Base-by-base conservation (phyloP, 1,284 basidiomycete species). In the Cutaneotrichosporon sp. region DNA sequence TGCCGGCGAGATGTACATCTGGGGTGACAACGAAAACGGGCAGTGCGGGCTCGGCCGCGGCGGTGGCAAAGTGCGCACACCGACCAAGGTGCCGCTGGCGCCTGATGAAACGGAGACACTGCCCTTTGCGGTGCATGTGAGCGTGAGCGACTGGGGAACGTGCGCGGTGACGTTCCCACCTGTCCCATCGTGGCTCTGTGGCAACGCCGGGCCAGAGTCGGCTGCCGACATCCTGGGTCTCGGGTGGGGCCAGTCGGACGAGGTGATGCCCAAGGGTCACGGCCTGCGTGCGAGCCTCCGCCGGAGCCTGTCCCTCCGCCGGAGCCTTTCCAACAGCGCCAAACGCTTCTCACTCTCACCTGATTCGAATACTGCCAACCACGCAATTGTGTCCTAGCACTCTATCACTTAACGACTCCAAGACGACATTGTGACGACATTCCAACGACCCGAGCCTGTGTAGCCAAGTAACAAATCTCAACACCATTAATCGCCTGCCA, bases 11-110 rank as follows among this genome's bases (percentile, higher is more conserved):
- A 34, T 53, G 21, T 53, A 53, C 31, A 31, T 34, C 51, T 53
- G 51, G 51, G 51, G 51, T 18, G 51, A 53, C 30, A 53, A 53
- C 31, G 51, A 53, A 14, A 53, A 18, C 51, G 51, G 51, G 30
- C 51, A 53, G 18, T 53, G 51, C 31, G 51, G 51, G 2, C 51
- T 53, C 30, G 51, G 51, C 18, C 51, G 51, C 30, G 31, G 7
- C 13, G 51, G 51, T 14, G 51, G 51, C 30, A 30, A 31, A 7
- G 51, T 53, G 4, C 51, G 51, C 31, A 31, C 51, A 5, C 51
- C 51, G 0, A 53, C 30, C 51, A 53, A 53, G 31, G 30, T 53
- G 18, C 51, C 51, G 5, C 51, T 53, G 14, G 26, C 51, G 31
- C 14, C 5, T 5, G 51, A 53, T 30, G 51, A 53, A 6, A 53